Evolutionary conservation across 2,329 filamentous ascomycete genomes (phyloP).

Genomic region (Fusarium pseudonygamai): DNA sequence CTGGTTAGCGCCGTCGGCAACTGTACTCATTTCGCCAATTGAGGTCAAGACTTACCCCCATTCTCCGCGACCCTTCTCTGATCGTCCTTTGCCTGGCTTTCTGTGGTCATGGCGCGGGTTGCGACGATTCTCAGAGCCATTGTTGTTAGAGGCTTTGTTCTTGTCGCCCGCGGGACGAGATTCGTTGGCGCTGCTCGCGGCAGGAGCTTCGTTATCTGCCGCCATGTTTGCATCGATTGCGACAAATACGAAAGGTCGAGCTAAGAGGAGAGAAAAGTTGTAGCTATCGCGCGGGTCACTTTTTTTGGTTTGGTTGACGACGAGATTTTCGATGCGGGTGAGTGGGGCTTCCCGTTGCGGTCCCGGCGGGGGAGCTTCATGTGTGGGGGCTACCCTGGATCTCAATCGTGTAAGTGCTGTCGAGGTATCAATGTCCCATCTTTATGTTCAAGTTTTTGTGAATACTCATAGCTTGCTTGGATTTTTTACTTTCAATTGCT

Average conservation of each 20-base stretch:
- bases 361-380: constrained; percentile 27
- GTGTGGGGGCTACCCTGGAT: constrained; percentile 23
- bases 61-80: constrained; percentile 46
- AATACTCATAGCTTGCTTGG: background rate
- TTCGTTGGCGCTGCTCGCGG: constrained; percentile 37
- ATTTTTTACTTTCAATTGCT: fast-evolving
- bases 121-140: constrained; percentile 39
- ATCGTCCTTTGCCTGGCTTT: constrained; percentile 43
- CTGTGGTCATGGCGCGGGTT: constrained; percentile 44
- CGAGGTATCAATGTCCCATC: background rate
- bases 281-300: constrained; percentile 14
- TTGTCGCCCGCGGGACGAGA: constrained; percentile 30
- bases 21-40: constrained; percentile 11
- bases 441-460: background rate
- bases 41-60: constrained; percentile 40
- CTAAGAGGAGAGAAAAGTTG: background rate
- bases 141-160: constrained; percentile 31
- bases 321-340: constrained; percentile 36
- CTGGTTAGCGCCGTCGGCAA: constrained; percentile 49
- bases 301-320: constrained; percentile 28
- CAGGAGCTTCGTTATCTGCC: constrained; percentile 44
- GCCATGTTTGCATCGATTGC: constrained; percentile 48
- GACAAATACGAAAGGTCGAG: constrained; percentile 15
- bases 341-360: constrained; percentile 36
- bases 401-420: background rate